Percentiles rank a stretch among this genome's conserved stretches.
These are phyloP conservation scores for Papiliotrema fonsecae DNA, from an alignment of 1,284 basidiomycete species.

Conservation along the genomic window DNA sequence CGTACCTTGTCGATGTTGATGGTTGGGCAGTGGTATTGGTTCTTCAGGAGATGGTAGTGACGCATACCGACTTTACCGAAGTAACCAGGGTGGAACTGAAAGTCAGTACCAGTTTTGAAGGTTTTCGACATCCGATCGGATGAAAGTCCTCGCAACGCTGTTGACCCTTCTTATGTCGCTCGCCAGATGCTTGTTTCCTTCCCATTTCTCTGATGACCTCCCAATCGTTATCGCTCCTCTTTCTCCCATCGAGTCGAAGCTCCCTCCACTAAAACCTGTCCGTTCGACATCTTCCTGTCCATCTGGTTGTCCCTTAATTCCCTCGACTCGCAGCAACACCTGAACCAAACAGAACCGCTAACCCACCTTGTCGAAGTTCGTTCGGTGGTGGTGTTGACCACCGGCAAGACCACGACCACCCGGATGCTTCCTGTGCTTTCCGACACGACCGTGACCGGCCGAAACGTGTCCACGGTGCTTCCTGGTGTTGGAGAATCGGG, in stretches of 20 bases:
- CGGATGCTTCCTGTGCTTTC: constrained; percentile 99
- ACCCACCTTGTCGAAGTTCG: constrained; percentile 52
- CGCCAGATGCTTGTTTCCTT: no score
- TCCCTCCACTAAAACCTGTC: neutral
- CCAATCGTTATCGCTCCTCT: no score
- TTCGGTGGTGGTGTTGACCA: constrained; percentile 98
- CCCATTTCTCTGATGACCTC: no score
- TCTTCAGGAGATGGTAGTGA: constrained; percentile 92
- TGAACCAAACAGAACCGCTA: no score
- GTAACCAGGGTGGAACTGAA: constrained; percentile 78
- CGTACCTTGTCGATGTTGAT: constrained; percentile 90
- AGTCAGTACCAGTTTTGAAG: constrained; percentile 1
- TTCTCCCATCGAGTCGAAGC: no score
- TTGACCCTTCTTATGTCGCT: no score
- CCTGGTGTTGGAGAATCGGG: constrained; percentile 90
- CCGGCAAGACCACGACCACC: constrained; percentile 99
- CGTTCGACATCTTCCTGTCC: neutral
- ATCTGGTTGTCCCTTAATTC: no score
- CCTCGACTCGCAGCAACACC: no score
- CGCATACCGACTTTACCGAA: constrained; percentile 86
- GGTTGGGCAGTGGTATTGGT: constrained; percentile 82
- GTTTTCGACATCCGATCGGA: no score
- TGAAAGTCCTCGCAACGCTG: no score
- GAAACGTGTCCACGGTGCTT: constrained; percentile 99
- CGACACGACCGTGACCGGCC: constrained; percentile 98